These are phyloP conservation scores for Kickxella alabastrina DNA, from an alignment of 192 early-diverging fungal genomes.

Conservation along the genomic window DNA sequence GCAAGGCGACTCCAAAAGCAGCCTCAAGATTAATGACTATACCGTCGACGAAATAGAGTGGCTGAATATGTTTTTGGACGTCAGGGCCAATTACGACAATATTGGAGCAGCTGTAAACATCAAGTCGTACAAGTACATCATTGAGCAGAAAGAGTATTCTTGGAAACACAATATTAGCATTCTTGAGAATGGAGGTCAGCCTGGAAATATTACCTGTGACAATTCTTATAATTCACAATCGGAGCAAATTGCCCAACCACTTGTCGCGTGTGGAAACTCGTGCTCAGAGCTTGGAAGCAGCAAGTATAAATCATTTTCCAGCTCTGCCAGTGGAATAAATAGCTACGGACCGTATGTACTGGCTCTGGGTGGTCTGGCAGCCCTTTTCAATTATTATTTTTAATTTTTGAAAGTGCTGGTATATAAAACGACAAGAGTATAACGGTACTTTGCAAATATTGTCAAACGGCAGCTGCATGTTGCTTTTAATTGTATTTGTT, in stretches of 20 bases:
- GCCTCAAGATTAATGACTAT: not conserved
- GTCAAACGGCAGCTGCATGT: too few relatives aligned
- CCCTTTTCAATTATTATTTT: not conserved
- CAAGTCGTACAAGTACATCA: slow-evolving; percentile 6
- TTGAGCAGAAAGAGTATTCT: slow-evolving; percentile 2
- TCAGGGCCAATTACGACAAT: slow-evolving; percentile 5
- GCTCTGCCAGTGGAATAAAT: not conserved
- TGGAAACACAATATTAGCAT: slow-evolving; percentile 1
- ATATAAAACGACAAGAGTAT: too few relatives aligned
- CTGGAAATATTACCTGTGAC: slow-evolving; percentile 2
- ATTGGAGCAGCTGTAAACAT: not conserved
- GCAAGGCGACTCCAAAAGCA: slow-evolving; percentile 4
- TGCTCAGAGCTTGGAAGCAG: not conserved
- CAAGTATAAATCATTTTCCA: not conserved
- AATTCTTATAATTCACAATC: not conserved
- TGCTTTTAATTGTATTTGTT: too few relatives aligned
- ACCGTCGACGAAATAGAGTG: slow-evolving; percentile 18
- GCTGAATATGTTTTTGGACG: slow-evolving; percentile 28
- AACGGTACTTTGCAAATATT: too few relatives aligned
- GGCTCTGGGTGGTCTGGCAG: not conserved
- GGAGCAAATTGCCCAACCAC: not conserved
- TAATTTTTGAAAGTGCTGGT: not conserved
- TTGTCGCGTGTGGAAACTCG: not conserved
- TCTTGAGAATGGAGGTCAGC: not conserved
- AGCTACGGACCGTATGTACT: not conserved